Base-by-base conservation (phyloP, 352 stramenopile genomes). In the Phytophthora rubi region DNA sequence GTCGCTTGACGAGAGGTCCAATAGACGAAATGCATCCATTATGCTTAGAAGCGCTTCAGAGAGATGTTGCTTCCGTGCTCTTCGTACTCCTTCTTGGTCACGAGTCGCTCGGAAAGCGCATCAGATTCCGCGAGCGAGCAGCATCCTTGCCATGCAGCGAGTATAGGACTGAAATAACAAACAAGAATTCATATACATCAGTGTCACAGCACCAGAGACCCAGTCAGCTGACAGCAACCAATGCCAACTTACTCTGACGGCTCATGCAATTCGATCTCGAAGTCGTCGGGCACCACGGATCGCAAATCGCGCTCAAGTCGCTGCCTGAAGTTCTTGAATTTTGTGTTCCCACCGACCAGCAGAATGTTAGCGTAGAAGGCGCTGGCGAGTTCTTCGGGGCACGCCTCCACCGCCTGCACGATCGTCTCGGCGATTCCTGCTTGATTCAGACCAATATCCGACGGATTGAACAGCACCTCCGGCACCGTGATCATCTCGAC, bases 391-490 rank as follows among this genome's bases (percentile, higher is more conserved):
- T 88, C 81, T 53, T 76, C 57, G 23, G 91, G 86, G 71, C 93
- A 98, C 35, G 81, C 78, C 32, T 84, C 39, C 13, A 98, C 88
- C 21, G 89, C 80, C 58, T 98, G 86, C 23, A 94, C 79, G 75
- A 98, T 94, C 6, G 83, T 81, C 33, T 96, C 85, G 2, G 88
- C 82, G 37, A 98, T 68, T 21, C 93, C 93, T 23, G 87, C 86
- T 63, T 98, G 93, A 39, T 86, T 61, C 48, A 98, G 76, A 10
- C 90, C 93, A 70, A 97, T 96, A 70, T 98, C 94, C 0, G 89
- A 96, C 28, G 95, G 95, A 65, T 92, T 84, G 70, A 98, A 98
- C 26, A 98, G 71, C 10, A 98, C 81, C 68, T 98, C 95, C 0
- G 93, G 93, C 23, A 97, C 91, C 0, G 87, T 75, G 60, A 98